Evolutionary conservation across 306 rosid species (phyloP).

Genomic region (Cucurbita moschata): DNA sequence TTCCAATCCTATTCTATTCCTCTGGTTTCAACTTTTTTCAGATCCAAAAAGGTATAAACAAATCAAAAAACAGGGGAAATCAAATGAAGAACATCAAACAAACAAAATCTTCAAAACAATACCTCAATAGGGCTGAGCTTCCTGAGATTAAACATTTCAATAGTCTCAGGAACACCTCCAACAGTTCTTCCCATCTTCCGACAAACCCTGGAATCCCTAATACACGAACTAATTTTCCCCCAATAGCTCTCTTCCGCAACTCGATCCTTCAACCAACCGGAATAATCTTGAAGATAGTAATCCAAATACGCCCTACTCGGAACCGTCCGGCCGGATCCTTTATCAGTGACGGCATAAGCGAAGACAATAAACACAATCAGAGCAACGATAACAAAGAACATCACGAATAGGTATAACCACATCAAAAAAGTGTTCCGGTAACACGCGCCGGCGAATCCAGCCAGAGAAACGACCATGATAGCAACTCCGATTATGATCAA

Average conservation of each 20-base stretch:
- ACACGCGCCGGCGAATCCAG: constrained; percentile 87
- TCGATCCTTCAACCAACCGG: constrained; percentile 67
- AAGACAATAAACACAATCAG: constrained; percentile 70
- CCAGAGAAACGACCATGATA: constrained; percentile 60
- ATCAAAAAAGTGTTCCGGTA: constrained; percentile 64
- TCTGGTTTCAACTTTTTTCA: neutral
- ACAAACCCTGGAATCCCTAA: constrained; percentile 57
- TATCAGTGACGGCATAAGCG: constrained; percentile 74
- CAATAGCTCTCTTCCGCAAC: constrained; percentile 42
- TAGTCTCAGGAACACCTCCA: constrained; percentile 38
- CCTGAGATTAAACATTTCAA: constrained; percentile 44
- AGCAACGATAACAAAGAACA: constrained; percentile 62
- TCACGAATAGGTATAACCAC: constrained; percentile 55
- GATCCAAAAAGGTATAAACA: neutral
- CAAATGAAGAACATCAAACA: neutral
- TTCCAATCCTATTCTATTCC: neutral
- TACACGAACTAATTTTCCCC: constrained; percentile 56
- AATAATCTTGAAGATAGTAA: constrained; percentile 44
- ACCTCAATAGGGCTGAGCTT: constrained; percentile 60
- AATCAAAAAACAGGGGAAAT: neutral
- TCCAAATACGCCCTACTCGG: constrained; percentile 28
- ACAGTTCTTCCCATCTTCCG: constrained; percentile 15
- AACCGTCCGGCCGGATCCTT: constrained; percentile 40
- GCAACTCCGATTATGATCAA: constrained; percentile 48
- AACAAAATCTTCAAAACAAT: neutral